These are phyloP conservation scores for Chlamydomonas sp. DNA, from an alignment of 139 green algal genomes.

Conservation along the genomic window DNA sequence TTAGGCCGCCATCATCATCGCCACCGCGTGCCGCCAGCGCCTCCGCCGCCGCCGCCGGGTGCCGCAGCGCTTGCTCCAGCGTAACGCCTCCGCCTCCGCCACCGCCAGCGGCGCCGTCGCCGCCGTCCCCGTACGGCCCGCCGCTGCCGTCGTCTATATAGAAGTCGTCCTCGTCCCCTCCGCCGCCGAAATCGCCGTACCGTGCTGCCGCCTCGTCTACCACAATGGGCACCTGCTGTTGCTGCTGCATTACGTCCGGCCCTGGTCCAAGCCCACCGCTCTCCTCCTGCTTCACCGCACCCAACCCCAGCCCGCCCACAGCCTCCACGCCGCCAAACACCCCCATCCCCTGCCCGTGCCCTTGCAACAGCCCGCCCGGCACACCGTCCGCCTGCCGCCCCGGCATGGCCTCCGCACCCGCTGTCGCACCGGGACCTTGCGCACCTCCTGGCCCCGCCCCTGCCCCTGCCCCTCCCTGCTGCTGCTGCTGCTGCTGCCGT, in stretches of 20 bases:
- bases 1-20: background rate
- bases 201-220: constrained; percentile 2
- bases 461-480: background rate
- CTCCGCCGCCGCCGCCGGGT: background rate
- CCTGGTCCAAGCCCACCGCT: background rate
- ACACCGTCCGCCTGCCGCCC: background rate
- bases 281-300: no score
- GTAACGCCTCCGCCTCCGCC: no score
- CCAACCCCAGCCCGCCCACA: no score
- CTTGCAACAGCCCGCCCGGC: no score
- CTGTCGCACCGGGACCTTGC: background rate
- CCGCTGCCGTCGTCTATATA: constrained; percentile 24
- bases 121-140: background rate
- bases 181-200: constrained; percentile 24
- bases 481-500: background rate
- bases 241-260: background rate
- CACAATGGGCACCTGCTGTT: background rate
- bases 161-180: constrained; percentile 20
- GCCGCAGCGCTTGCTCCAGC: background rate
- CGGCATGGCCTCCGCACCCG: background rate
- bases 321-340: no score
- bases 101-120: background rate
- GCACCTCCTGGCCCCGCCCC: background rate
- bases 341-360: no score
- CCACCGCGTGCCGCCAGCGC: no score